Evolutionary conservation across 2,329 filamentous ascomycete genomes (phyloP).

Genomic region (Trichoderma sp.): DNA sequence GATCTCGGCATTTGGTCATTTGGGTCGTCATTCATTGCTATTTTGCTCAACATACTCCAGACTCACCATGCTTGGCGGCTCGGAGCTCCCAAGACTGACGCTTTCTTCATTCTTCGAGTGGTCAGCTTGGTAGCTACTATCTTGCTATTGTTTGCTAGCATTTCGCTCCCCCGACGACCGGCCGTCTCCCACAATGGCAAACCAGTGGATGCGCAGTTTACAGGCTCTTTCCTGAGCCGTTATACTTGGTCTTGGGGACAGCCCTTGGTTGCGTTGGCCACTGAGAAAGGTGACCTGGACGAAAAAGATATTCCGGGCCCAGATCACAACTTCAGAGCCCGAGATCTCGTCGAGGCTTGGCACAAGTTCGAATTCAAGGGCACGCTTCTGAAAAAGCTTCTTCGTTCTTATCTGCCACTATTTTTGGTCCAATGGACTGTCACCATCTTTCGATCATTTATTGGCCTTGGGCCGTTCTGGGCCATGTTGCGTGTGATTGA

Average conservation of each 20-base stretch:
- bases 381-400: slow-evolving; percentile 62
- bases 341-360: slow-evolving; percentile 54
- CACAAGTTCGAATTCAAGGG: slow-evolving; percentile 47
- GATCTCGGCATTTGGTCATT: slow-evolving; percentile 55
- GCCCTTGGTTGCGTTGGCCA: slow-evolving; percentile 55
- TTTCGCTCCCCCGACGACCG: slow-evolving; percentile 67
- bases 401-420: slow-evolving; percentile 57
- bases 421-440: slow-evolving; percentile 62
- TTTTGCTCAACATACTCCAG: slow-evolving; percentile 49
- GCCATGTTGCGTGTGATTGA: slow-evolving; percentile 66
- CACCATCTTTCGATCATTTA: slow-evolving; percentile 54
- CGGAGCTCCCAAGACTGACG: slow-evolving; percentile 39
- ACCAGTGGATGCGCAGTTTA: slow-evolving; percentile 64
- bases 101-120: slow-evolving; percentile 49
- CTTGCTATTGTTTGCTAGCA: slow-evolving; percentile 49
- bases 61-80: slow-evolving; percentile 41
- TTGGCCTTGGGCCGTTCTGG: slow-evolving; percentile 72
- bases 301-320: slow-evolving; percentile 64
- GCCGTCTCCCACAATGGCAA: slow-evolving; percentile 62
- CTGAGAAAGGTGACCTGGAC: slow-evolving; percentile 61
- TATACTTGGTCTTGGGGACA: slow-evolving; percentile 68
- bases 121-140: slow-evolving; percentile 49
- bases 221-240: slow-evolving; percentile 60
- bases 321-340: slow-evolving; percentile 55
- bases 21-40: slow-evolving; percentile 49